phyloP scores from a whole-genome alignment of 768 basidiomycete species.

The Russula abietina region DNA sequence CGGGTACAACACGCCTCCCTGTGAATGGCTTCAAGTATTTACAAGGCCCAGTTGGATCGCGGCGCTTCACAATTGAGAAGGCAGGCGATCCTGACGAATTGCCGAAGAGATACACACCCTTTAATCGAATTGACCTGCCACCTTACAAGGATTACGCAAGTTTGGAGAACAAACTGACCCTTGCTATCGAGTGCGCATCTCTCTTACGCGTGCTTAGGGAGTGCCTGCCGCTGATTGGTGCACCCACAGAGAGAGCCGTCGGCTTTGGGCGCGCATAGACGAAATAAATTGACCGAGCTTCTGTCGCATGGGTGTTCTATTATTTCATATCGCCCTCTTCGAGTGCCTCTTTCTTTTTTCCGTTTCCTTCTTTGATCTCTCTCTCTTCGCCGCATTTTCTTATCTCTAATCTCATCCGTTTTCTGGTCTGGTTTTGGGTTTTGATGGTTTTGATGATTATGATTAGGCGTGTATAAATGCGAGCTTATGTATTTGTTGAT shows the following conservation, averaged over 20 bases:
- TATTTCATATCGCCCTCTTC: too few species aligned
- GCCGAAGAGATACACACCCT: slow-evolving; percentile 95
- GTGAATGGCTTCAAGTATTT: slow-evolving; percentile 99
- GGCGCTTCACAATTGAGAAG: slow-evolving; percentile 98
- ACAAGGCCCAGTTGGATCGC: slow-evolving; percentile 96
- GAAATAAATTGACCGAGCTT: neutral
- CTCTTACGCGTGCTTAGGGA: slow-evolving; percentile 2
- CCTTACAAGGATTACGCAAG: slow-evolving; percentile 95
- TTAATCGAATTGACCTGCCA: slow-evolving; percentile 93
- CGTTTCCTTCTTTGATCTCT: too few species aligned
- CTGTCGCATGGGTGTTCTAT: neutral
- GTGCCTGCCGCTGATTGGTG: slow-evolving; percentile 8
- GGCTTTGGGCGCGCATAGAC: slow-evolving; percentile 86
- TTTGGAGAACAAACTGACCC: slow-evolving; percentile 89
- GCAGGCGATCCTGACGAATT: slow-evolving; percentile 93
- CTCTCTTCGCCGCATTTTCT: too few species aligned
- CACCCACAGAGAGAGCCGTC: slow-evolving; percentile 67
- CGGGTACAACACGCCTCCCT: slow-evolving; percentile 93
- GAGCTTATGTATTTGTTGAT: too few species aligned
- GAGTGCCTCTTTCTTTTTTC: too few species aligned
- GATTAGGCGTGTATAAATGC: too few species aligned
- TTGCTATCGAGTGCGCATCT: slow-evolving; percentile 80
- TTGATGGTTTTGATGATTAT: too few species aligned
- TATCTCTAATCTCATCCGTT: too few species aligned
- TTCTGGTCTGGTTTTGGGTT: too few species aligned